These are phyloP conservation scores for Linum lewisii DNA, from an alignment of 345 rosid genomes.

Conservation along the genomic window DNA sequence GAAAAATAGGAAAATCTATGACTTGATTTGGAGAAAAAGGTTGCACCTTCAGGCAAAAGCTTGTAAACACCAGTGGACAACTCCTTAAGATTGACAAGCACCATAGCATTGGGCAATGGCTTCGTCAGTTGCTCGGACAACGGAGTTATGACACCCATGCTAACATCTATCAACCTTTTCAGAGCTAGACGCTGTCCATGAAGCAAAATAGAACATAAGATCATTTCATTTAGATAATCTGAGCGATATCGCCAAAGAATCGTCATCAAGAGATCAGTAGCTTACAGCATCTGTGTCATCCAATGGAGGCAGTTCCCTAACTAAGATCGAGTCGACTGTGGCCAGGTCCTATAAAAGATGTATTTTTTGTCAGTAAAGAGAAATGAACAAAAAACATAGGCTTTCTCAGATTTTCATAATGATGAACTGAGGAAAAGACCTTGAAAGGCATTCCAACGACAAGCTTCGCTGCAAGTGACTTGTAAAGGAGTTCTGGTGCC, in stretches of 20 bases:
- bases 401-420: not conserved
- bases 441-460: conserved; percentile 95
- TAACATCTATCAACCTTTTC: conserved; percentile 78
- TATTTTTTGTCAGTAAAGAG: conserved; percentile 15
- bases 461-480: conserved; percentile 86
- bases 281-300: conserved; percentile 84
- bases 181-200: conserved; percentile 75
- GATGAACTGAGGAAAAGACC: conserved; percentile 32
- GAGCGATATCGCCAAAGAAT: not conserved
- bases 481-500: conserved; percentile 84
- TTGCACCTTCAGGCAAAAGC: conserved; percentile 92
- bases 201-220: conserved; percentile 8
- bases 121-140: conserved; percentile 90
- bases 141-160: conserved; percentile 90
- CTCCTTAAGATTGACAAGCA: conserved; percentile 85
- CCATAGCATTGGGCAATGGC: conserved; percentile 90
- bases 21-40: conserved; percentile 6
- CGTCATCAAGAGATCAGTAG: not conserved
- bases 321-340: conserved; percentile 77
- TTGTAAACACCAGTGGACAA: conserved; percentile 77
- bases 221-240: conserved; percentile 15
- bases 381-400: not conserved
- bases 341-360: conserved; percentile 65
- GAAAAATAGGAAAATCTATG: conserved; percentile 3
- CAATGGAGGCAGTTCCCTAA: conserved; percentile 78